Evolutionary conservation across 768 basidiomycete genomes (phyloP).

Genomic region (Piloderma croceum): DNA sequence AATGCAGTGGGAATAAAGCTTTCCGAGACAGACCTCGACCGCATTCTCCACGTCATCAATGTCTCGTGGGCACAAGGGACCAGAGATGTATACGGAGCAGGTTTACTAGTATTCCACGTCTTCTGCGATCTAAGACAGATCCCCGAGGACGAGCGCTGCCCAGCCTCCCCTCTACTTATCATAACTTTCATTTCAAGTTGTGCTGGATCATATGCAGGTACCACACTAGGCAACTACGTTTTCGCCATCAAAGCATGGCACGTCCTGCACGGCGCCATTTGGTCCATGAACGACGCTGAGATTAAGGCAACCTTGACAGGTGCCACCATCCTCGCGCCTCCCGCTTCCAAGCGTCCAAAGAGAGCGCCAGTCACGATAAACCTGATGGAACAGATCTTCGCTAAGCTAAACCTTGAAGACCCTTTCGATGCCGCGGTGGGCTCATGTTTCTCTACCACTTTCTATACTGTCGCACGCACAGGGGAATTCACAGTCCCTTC

Average conservation of each 20-base stretch:
- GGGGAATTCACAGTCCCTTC: slow-evolving; percentile 24
- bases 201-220: slow-evolving; percentile 35
- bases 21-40: slow-evolving; percentile 15
- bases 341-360: slow-evolving; percentile 23
- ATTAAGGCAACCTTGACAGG: too few species aligned
- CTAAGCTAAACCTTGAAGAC: slow-evolving; percentile 18
- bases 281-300: slow-evolving; percentile 21
- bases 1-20: slow-evolving; percentile 6
- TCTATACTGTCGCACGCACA: slow-evolving; percentile 32
- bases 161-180: slow-evolving; percentile 17
- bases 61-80: too few species aligned
- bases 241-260: too few species aligned
- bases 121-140: slow-evolving; percentile 22
- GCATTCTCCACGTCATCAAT: slow-evolving; percentile 19
- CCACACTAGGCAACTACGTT: slow-evolving; percentile 11
- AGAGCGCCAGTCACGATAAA: too few species aligned
- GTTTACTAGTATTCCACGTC: slow-evolving; percentile 20
- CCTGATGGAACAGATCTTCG: slow-evolving; percentile 16
- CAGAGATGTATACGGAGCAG: slow-evolving; percentile 26
- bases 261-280: slow-evolving; percentile 31
- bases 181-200: too few species aligned
- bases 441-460: slow-evolving; percentile 34
- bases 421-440: slow-evolving; percentile 31
- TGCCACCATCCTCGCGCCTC: slow-evolving; percentile 25
- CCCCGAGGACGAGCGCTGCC: slow-evolving; percentile 27